These are phyloP conservation scores for Rhamnella rubrinervis DNA, from an alignment of 331 rosid genomes.

Conservation along the genomic window DNA sequence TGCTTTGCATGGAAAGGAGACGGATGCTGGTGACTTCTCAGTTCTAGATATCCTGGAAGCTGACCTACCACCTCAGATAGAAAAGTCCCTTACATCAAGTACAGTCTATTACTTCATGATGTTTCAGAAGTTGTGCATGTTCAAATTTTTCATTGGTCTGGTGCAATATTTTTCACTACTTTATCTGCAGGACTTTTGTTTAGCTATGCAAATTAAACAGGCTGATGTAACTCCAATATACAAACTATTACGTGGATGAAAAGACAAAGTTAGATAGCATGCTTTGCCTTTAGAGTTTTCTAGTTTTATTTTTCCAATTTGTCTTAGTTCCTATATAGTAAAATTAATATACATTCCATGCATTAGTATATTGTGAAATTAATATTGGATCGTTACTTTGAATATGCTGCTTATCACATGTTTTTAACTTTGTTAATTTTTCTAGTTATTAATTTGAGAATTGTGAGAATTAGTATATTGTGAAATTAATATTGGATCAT, in stretches of 20 bases:
- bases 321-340: too few relatives aligned
- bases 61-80: slow-evolving; percentile 89
- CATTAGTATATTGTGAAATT: slow-evolving; percentile 2
- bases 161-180: neutral
- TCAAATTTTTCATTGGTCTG: neutral
- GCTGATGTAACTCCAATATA: neutral
- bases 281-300: too few relatives aligned
- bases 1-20: slow-evolving; percentile 80
- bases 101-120: slow-evolving; percentile 8
- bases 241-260: neutral
- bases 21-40: slow-evolving; percentile 68
- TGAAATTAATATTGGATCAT: neutral
- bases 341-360: neutral
- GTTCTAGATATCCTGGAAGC: slow-evolving; percentile 82
- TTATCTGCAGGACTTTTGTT: neutral
- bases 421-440: too few relatives aligned
- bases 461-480: slow-evolving; percentile 1
- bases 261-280: neutral
- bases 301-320: too few relatives aligned
- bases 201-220: neutral
- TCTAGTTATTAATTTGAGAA: neutral
- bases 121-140: too few relatives aligned
- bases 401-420: slow-evolving; percentile 16
- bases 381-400: neutral
- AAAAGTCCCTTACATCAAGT: slow-evolving; percentile 65